A percentile compares a stretch with the other conserved stretches of the same genome.
Evolutionary conservation across 208 protist genomes (phyloP).

Genomic region (Leishmania mexicana): DNA sequence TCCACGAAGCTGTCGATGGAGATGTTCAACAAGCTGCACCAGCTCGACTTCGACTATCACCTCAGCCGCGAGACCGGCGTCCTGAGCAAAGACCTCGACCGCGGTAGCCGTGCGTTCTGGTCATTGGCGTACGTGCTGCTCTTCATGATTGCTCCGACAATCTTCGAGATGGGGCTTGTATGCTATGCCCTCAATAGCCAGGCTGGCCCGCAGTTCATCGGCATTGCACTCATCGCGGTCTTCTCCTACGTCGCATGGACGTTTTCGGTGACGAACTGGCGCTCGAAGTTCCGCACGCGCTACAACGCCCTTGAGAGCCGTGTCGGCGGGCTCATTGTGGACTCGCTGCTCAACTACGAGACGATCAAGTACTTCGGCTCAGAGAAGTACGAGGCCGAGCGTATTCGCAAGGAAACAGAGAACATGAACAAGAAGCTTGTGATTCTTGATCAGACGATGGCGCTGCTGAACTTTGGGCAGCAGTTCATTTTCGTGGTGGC

Average conservation of each 20-base stretch:
- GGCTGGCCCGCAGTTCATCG: slow-evolving; percentile 85
- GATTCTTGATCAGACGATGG: slow-evolving; percentile 86
- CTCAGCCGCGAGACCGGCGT: slow-evolving; percentile 91
- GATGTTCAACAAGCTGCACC: slow-evolving; percentile 90
- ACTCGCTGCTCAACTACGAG: slow-evolving; percentile 96
- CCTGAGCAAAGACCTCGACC: slow-evolving; percentile 91
- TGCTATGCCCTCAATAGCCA: slow-evolving; percentile 85
- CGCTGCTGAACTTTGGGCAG: slow-evolving; percentile 95
- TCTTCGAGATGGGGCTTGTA: slow-evolving; percentile 93
- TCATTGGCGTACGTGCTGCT: slow-evolving; percentile 86
- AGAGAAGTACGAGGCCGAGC: slow-evolving; percentile 79
- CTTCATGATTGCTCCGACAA: slow-evolving; percentile 93
- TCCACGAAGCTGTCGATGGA: slow-evolving; percentile 86
- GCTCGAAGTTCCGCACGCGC: slow-evolving; percentile 81
- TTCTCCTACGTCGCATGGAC: slow-evolving; percentile 90
- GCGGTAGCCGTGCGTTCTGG: slow-evolving; percentile 92
- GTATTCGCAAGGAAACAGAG: slow-evolving; percentile 69
- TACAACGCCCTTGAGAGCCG: slow-evolving; percentile 94
- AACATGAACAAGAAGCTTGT: slow-evolving; percentile 87
- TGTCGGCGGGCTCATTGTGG: slow-evolving; percentile 86
- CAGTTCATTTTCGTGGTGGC: slow-evolving; percentile 92
- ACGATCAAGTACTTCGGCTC: slow-evolving; percentile 95
- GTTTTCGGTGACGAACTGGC: slow-evolving; percentile 88
- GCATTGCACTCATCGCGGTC: slow-evolving; percentile 83
- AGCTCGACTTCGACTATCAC: slow-evolving; percentile 89